Base-by-base conservation (phyloP, 2,329 filamentous ascomycete genomes). In the Fusarium nurragi region DNA sequence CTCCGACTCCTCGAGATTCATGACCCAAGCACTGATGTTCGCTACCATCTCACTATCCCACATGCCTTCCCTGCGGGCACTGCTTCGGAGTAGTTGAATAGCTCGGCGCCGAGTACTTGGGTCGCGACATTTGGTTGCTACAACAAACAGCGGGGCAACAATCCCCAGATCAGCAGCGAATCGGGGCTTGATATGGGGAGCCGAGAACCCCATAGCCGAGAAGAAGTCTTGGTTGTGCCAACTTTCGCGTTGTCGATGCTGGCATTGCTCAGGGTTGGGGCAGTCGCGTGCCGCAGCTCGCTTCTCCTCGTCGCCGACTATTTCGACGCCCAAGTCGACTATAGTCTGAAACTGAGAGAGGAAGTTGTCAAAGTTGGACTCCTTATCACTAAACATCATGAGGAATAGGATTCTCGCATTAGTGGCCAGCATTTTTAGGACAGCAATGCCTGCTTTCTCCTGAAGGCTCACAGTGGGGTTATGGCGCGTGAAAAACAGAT, bases 81-180 rank as follows among this genome's bases (percentile, higher is more conserved):
- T 87, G 65, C 81, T 85, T 47, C 81, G 80, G 53, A 91, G 76
- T 34, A 91, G 74, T 71, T 85, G 80, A 38, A 90, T 87, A 9
- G 88, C 88, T 62, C 85, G 83, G 18, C 86, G 80, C 19, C 88
- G 83, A 30, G 85, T 79, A 2, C 77, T 66, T 0, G 83, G 81
- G 59, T 89, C 83, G 12, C 87, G 83, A 69, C 88, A 90, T 70
- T 89, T 89, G 8, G 86, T 89, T 8, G 86, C 88, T n/a, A 88
- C 84, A 6, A 89, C 82, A 64, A 87, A 90, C 1, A 91, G 79
- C 1, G 87, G 86, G 5, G 87, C 84, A 6, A 91, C 81, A 52
- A 91, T 85, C 18, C 88, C 88, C 12, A 88, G 75, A 47, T 89
- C 86, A 22, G 88, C 83, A 39, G 86, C 87, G 73, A 90, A 90